Conservation (phyloP, 495 filamentous ascomycete genomes). For the Xanthoparmelia taractica region DNA sequence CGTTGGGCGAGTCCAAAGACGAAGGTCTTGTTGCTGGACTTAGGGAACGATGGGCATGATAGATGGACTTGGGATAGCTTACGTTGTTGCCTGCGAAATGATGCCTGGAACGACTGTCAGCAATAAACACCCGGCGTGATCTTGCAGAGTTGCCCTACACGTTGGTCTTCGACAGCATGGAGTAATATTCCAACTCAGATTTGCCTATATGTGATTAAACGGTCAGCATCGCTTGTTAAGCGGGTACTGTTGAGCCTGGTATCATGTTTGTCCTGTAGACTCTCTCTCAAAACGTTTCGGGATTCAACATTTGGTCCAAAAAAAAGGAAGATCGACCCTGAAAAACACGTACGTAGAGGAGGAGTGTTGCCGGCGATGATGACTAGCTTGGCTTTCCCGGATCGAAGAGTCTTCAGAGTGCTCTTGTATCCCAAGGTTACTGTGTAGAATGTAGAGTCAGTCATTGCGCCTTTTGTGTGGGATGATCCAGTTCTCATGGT, state of each 20-base stretch:
- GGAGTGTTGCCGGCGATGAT: slow-evolving; percentile 90
- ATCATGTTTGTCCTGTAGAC: slow-evolving; percentile 22
- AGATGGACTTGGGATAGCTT: slow-evolving; percentile 39
- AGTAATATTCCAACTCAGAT: slow-evolving; percentile 45
- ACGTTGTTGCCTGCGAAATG: slow-evolving; percentile 98
- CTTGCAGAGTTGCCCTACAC: not conserved
- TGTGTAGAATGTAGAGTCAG: slow-evolving; percentile 24
- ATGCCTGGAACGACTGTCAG: slow-evolving; percentile 58
- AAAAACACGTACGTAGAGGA: slow-evolving; percentile 53
- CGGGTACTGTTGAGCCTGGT: not conserved
- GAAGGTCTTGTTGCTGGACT: slow-evolving; percentile 18
- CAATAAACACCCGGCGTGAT: not conserved
- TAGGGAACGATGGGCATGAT: slow-evolving; percentile 4
- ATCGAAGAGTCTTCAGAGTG: slow-evolving; percentile 90
- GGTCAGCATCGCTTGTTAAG: not conserved
- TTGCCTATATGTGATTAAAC: not conserved
- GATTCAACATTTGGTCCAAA: not conserved
- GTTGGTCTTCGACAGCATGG: slow-evolving; percentile 79
- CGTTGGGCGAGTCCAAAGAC: slow-evolving; percentile 53
- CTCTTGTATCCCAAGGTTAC: slow-evolving; percentile 90
- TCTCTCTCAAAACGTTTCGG: slow-evolving; percentile 35
- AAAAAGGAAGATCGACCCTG: not conserved
- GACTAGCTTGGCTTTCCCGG: slow-evolving; percentile 57
- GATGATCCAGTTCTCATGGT: not conserved
- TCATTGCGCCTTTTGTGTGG: not conserved